These are phyloP conservation scores for Dictyophora rubrovolvata DNA, from an alignment of 768 basidiomycete species.

Conservation along the genomic window DNA sequence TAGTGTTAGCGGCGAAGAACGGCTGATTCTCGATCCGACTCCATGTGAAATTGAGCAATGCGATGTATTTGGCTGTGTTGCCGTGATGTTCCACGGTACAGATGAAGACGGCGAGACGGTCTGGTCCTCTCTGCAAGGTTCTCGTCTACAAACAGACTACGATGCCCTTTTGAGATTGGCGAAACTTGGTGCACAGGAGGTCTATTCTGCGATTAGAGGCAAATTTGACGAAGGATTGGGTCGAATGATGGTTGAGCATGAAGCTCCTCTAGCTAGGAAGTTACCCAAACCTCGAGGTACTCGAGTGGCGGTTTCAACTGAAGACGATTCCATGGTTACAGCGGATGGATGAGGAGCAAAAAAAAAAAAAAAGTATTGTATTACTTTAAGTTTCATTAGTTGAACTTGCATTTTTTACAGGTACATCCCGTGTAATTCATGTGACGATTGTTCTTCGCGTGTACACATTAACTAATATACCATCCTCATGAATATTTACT, in stretches of 20 bases:
- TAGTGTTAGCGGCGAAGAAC: not conserved
- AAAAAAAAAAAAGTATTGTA: too few species aligned
- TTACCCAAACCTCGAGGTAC: conserved; percentile 3
- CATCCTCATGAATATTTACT: too few species aligned
- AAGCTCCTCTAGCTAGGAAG: not conserved
- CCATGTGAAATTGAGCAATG: not conserved
- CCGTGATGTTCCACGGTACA: conserved; percentile 2
- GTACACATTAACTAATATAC: too few species aligned
- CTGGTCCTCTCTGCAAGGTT: conserved; percentile 6
- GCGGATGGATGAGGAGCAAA: not conserved
- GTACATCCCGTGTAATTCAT: too few species aligned
- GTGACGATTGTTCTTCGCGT: too few species aligned
- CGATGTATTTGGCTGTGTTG: conserved; percentile 6
- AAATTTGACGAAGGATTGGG: not conserved
- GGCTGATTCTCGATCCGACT: conserved; percentile 3
- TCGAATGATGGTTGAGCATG: not conserved
- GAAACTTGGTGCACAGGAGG: not conserved
- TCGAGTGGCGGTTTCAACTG: not conserved
- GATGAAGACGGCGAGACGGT: not conserved
- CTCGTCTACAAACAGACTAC: conserved; percentile 4
- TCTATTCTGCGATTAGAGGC: not conserved
- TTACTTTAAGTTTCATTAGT: too few species aligned
- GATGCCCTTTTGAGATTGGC: conserved; percentile 2
- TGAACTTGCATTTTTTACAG: too few species aligned
- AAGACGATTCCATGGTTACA: conserved; percentile 4